These are phyloP conservation scores for Akanthomyces uredinophilus DNA, from an alignment of 2,329 filamentous ascomycete species.

Conservation along the genomic window DNA sequence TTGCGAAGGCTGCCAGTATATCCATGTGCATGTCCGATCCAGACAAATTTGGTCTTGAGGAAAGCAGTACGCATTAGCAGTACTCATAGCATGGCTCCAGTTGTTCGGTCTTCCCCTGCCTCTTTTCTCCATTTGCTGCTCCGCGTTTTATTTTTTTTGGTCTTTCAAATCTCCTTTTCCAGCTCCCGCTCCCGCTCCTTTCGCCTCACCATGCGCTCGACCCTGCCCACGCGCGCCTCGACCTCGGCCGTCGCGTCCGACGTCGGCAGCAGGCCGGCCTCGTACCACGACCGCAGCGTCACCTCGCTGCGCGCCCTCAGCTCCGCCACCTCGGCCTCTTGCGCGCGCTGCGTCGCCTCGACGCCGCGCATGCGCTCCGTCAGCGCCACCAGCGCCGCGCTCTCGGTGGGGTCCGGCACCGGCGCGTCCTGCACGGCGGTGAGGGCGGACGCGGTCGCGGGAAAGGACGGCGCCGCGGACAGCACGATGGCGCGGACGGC, in stretches of 20 bases:
- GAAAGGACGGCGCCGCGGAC: conserved; percentile 50
- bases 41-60: background rate
- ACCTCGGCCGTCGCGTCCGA: conserved; percentile 66
- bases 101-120: background rate
- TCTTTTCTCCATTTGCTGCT: background rate
- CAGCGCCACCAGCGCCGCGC: conserved; percentile 52
- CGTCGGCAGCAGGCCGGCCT: conserved; percentile 62
- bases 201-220: conserved; percentile 61
- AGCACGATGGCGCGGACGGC: conserved; percentile 52
- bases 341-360: conserved; percentile 55
- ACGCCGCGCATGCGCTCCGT: conserved; percentile 58
- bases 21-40: too few relatives aligned
- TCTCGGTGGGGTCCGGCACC: conserved; percentile 50
- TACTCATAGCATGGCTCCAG: background rate
- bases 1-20: background rate
- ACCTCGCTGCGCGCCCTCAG: conserved; percentile 59
- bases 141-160: too few relatives aligned
- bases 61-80: background rate
- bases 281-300: conserved; percentile 66
- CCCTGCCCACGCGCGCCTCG: conserved; percentile 60
- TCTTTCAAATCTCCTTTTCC: conserved; percentile 32
- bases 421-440: conserved; percentile 53
- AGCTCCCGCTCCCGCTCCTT: conserved; percentile 55
- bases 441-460: conserved; percentile 51
- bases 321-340: conserved; percentile 57